Conservation (phyloP, 345 rosid species). For the Boechera divaricarpa region DNA sequence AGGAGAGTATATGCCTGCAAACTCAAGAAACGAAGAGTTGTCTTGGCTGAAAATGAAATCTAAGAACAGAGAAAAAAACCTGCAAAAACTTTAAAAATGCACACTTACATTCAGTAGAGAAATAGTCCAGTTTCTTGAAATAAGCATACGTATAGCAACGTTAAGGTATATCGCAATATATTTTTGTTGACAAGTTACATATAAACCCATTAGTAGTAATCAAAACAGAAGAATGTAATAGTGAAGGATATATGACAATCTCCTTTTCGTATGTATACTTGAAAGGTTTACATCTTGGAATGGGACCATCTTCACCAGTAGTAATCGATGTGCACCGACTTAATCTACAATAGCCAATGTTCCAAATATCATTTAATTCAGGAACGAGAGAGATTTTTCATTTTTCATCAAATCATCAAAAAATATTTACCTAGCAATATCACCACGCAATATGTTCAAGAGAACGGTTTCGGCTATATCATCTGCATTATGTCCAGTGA, state of each 20-base stretch:
- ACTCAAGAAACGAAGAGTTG: neutral
- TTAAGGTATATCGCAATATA: slow-evolving; percentile 56
- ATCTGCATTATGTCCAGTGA: slow-evolving; percentile 95
- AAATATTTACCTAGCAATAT: slow-evolving; percentile 79
- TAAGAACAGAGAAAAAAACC: neutral
- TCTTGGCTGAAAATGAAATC: neutral
- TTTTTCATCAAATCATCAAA: slow-evolving; percentile 1
- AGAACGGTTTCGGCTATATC: slow-evolving; percentile 97
- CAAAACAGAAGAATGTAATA: slow-evolving; percentile 20
- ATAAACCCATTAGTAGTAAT: neutral
- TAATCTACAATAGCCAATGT: slow-evolving; percentile 54
- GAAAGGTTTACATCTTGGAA: slow-evolving; percentile 97
- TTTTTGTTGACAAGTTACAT: slow-evolving; percentile 5
- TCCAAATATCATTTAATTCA: neutral
- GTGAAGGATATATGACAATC: slow-evolving; percentile 92
- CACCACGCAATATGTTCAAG: slow-evolving; percentile 87
- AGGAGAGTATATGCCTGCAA: slow-evolving; percentile 92
- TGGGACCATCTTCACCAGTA: slow-evolving; percentile 97
- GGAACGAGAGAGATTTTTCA: neutral
- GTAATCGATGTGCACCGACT: slow-evolving; percentile 86
- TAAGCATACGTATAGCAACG: slow-evolving; percentile 80
- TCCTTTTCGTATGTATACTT: slow-evolving; percentile 95
- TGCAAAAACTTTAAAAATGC: neutral
- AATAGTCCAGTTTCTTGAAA: slow-evolving; percentile 95
- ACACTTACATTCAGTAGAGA: slow-evolving; percentile 98